Evolutionary conservation across 305 asterid species (phyloP).

Genomic region (Rubia peregrina): DNA sequence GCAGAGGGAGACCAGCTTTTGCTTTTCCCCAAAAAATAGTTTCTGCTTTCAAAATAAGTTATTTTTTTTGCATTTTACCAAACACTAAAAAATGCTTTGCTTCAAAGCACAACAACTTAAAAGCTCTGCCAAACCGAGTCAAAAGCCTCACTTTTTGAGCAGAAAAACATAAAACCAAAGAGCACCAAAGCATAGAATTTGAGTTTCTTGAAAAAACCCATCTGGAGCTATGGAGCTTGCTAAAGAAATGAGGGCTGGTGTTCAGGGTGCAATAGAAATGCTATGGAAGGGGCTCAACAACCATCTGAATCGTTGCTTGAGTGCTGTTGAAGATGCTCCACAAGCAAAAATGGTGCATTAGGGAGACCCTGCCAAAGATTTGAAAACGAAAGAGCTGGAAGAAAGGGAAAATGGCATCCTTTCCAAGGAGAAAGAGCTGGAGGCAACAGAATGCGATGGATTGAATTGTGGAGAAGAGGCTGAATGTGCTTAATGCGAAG

Average conservation of each 20-base stretch:
- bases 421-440: neutral
- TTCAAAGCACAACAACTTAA: no score
- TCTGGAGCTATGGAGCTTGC: neutral
- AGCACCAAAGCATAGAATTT: no score
- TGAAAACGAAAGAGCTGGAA: neutral
- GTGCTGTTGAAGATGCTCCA: constrained; percentile 6
- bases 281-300: neutral
- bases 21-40: no score
- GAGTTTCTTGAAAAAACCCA: no score
- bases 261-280: constrained; percentile 1
- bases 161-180: no score
- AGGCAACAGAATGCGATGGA: neutral
- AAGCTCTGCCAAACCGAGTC: no score
- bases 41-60: no score
- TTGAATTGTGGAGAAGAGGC: neutral
- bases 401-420: neutral
- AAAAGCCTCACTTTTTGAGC: no score
- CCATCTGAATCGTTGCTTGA: neutral
- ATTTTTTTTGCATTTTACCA: no score
- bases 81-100: no score
- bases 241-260: neutral
- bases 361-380: neutral
- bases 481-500: neutral
- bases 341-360: neutral
- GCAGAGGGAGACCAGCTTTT: no score